Evolutionary conservation across 2,329 filamentous ascomycete species (phyloP).

Genomic region (Penicillium sp.): DNA sequence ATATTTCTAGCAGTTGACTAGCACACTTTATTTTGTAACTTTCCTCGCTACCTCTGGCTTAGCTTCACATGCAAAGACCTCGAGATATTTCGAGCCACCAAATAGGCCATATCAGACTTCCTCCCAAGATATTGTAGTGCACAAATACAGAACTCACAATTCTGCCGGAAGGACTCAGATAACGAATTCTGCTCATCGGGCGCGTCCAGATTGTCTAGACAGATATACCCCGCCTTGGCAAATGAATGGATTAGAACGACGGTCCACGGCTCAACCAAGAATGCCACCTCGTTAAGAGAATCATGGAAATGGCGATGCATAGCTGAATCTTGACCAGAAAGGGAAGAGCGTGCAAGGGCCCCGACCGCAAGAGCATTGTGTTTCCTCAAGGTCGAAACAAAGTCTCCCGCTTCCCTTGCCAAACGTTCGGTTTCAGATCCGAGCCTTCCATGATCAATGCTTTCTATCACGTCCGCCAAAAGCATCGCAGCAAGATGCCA

Average conservation of each 20-base stretch:
- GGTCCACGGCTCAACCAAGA: slow-evolving; percentile 59
- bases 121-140: slow-evolving; percentile 53
- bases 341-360: slow-evolving; percentile 47
- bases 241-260: slow-evolving; percentile 52
- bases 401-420: slow-evolving; percentile 25
- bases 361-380: slow-evolving; percentile 46
- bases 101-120: slow-evolving; percentile 51
- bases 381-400: slow-evolving; percentile 41
- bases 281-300: slow-evolving; percentile 50
- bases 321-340: slow-evolving; percentile 27
- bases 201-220: slow-evolving; percentile 30
- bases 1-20: too few relatives aligned
- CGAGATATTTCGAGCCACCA: slow-evolving; percentile 38
- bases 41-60: too few relatives aligned
- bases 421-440: slow-evolving; percentile 19
- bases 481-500: slow-evolving; percentile 55
- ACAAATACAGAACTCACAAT: slow-evolving; percentile 48
- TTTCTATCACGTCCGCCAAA: slow-evolving; percentile 51
- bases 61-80: slow-evolving; percentile 22
- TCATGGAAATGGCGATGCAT: slow-evolving; percentile 44
- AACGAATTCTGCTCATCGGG: neutral
- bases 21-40: too few relatives aligned
- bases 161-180: slow-evolving; percentile 12
- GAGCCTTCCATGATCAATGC: slow-evolving; percentile 41
- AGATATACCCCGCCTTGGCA: slow-evolving; percentile 43